A percentile compares a stretch with the other conserved stretches of the same genome.
Evolutionary conservation across 73 alveolate genomes (phyloP).

Genomic region (Stentor coeruleus): DNA sequence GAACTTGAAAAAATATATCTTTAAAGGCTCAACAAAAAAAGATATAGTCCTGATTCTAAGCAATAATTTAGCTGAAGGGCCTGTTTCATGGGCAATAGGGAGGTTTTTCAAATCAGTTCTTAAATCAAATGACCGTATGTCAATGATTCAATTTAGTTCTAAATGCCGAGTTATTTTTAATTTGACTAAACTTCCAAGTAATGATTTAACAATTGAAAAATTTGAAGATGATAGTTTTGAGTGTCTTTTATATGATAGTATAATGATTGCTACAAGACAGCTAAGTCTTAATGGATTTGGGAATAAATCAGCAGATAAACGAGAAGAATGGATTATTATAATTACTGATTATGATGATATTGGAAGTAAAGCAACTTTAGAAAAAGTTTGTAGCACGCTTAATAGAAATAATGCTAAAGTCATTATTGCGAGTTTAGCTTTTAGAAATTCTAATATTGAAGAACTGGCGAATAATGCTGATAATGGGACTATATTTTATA

Average conservation of each 20-base stretch:
- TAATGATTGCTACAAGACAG: background rate
- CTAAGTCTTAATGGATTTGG: background rate
- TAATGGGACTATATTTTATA: background rate
- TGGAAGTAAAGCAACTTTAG: background rate
- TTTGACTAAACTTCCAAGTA: conserved; percentile 7
- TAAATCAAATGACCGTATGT: background rate
- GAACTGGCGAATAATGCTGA: background rate
- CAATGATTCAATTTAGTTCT: background rate
- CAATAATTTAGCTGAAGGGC: background rate
- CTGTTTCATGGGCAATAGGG: background rate
- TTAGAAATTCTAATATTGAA: background rate
- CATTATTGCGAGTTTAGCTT: background rate
- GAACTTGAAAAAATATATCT: background rate
- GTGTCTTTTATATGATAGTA: background rate
- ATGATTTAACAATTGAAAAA: background rate
- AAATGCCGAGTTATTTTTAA: background rate
- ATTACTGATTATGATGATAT: background rate
- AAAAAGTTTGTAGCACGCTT: no score
- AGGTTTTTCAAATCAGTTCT: background rate
- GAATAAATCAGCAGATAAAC: background rate
- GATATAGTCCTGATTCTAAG: background rate
- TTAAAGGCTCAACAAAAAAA: background rate
- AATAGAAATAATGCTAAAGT: background rate
- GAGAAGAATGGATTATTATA: background rate
- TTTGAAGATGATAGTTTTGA: no score